phyloP scores from a whole-genome alignment of 106 monocot species.

The Phalaenopsis aphrodite region DNA sequence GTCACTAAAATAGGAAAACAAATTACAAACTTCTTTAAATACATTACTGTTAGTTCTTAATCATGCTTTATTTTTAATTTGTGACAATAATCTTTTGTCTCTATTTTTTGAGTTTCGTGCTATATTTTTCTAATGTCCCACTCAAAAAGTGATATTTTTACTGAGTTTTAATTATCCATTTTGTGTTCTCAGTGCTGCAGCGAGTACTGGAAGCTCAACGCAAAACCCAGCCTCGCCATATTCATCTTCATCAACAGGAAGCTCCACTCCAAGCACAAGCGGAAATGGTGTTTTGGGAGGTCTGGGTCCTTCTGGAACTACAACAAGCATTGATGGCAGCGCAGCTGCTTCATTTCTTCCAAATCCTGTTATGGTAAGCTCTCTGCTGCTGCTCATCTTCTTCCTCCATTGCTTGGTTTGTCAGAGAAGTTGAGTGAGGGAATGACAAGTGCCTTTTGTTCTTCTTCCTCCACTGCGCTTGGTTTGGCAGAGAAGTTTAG shows the following conservation, averaged over 20 bases:
- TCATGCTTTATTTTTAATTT: too few species aligned
- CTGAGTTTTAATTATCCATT: not conserved
- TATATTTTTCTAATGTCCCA: too few species aligned
- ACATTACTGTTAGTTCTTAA: too few species aligned
- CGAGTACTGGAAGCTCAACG: not conserved
- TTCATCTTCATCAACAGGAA: not conserved
- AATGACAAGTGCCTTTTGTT: not conserved
- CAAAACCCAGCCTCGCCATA: not conserved
- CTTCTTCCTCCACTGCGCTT: too few species aligned
- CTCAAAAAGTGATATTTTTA: too few species aligned
- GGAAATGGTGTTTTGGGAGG: constrained; percentile 16
- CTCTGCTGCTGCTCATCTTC: not conserved
- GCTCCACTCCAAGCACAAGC: constrained; percentile 10
- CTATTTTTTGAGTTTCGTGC: too few species aligned
- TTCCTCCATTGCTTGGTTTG: constrained; percentile 5
- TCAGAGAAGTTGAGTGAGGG: not conserved
- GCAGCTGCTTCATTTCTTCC: constrained; percentile 1
- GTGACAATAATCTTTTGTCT: too few species aligned
- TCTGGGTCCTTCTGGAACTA: constrained; percentile 16
- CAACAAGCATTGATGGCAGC: constrained; percentile 13
- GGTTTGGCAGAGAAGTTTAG: too few species aligned
- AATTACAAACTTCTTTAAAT: too few species aligned
- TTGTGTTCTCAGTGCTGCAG: constrained; percentile 18
- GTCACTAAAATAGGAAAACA: too few species aligned
- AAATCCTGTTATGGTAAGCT: not conserved